These are phyloP conservation scores for Pleurotus citrinopileatus DNA, from an alignment of 768 basidiomycete species.

Conservation along the genomic window DNA sequence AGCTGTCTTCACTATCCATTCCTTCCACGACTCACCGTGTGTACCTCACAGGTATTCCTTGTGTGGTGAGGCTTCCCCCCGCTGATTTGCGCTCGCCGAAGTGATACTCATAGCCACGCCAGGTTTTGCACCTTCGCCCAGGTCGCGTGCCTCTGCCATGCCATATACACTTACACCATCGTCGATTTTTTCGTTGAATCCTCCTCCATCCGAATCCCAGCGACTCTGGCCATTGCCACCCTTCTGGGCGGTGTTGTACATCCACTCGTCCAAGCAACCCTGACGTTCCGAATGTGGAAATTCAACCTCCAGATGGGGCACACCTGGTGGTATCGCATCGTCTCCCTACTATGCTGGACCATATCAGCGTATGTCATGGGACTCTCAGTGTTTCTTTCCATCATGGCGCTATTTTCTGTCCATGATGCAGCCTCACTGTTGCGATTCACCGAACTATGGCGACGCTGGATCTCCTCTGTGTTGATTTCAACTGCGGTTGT, in stretches of 20 bases:
- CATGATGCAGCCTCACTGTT: neutral
- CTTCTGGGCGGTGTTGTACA: neutral
- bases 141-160: neutral
- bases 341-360: neutral
- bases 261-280: slow-evolving; percentile 5
- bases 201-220: neutral
- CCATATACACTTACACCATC: slow-evolving; percentile 5
- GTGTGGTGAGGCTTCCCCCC: neutral
- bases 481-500: slow-evolving; percentile 4
- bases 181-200: neutral
- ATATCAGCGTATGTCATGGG: slow-evolving; percentile 3
- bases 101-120: neutral
- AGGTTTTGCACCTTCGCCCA: neutral
- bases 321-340: neutral
- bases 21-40: neutral
- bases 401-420: slow-evolving; percentile 2
- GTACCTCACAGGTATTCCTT: neutral
- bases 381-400: neutral
- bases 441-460: neutral
- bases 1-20: neutral
- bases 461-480: neutral
- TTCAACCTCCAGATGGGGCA: neutral
- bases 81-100: neutral
- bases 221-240: neutral
- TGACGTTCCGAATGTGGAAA: slow-evolving; percentile 10